Percentiles rank a stretch among this genome's conserved stretches.
Conservation (phyloP, 331 rosid genomes). For the Pyrus hybrid region DNA sequence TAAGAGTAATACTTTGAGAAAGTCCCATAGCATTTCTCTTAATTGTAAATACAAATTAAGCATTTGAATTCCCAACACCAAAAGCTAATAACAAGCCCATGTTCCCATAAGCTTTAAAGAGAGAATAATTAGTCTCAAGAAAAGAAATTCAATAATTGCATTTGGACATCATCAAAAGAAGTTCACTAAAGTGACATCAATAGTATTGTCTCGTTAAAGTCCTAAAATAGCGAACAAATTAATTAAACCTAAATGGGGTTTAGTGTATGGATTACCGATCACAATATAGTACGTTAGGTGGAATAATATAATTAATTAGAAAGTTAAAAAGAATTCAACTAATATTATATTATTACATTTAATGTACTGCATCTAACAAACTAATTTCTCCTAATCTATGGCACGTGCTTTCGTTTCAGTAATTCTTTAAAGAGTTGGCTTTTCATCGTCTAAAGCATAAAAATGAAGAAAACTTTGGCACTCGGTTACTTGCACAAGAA, state of each 20-base stretch:
- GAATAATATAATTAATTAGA: no score
- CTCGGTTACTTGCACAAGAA: conserved; percentile 37
- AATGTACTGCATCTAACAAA: no score
- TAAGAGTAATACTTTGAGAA: no score
- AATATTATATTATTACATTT: no score
- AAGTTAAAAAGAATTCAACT: no score
- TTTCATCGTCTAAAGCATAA: conserved; percentile 42
- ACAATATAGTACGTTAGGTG: no score
- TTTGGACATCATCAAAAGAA: conserved; percentile 59
- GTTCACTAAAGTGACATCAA: conserved; percentile 42
- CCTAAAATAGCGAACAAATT: neutral
- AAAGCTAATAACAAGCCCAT: conserved; percentile 64
- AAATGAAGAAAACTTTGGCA: conserved; percentile 17
- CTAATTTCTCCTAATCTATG: neutral
- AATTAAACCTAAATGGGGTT: conserved; percentile 1
- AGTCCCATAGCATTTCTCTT: neutral
- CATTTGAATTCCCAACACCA: conserved; percentile 48
- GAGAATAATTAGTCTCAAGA: conserved; percentile 46
- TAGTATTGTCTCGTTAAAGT: conserved; percentile 30
- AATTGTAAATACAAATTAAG: conserved; percentile 19
- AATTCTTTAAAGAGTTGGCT: conserved; percentile 24
- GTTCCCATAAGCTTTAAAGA: conserved; percentile 64
- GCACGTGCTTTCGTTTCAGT: conserved; percentile 29
- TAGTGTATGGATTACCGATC: conserved; percentile 18
- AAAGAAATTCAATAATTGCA: conserved; percentile 43